A percentile compares a stretch with the other conserved stretches of the same genome.
phyloP scores from a whole-genome alignment of 495 filamentous ascomycete genomes.

The Xylaria intraflava region DNA sequence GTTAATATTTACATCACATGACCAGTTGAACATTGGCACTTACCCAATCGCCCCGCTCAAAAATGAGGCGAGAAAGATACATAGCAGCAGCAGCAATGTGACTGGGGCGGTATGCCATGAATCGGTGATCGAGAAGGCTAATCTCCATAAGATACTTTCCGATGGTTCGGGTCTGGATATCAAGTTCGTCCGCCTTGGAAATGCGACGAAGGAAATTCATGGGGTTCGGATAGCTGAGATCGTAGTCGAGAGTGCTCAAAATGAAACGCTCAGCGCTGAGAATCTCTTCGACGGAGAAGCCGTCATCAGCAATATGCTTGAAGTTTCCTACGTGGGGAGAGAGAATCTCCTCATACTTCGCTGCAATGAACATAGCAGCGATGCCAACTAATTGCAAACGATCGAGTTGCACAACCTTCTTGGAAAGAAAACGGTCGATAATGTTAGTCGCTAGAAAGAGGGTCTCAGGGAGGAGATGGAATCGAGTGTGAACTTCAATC shows the following conservation, averaged over 20 bases:
- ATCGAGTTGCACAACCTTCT: conserved; percentile 88
- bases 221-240: conserved; percentile 96
- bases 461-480: conserved; percentile 95
- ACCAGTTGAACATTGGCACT: conserved; percentile 24
- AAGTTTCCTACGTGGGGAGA: conserved; percentile 97
- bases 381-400: conserved; percentile 94
- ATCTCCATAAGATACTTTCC: conserved; percentile 99
- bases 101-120: conserved; percentile 80
- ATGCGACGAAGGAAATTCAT: conserved; percentile 99
- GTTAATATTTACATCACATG: conserved; percentile 18
- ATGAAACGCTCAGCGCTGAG: conserved; percentile 94
- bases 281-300: conserved; percentile 92
- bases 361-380: conserved; percentile 98
- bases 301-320: conserved; percentile 92
- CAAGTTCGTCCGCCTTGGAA: conserved; percentile 97
- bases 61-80: conserved; percentile 85
- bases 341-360: conserved; percentile 97
- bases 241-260: conserved; percentile 83
- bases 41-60: conserved; percentile 88
- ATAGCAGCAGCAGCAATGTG: conserved; percentile 87
- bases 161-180: conserved; percentile 92
- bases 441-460: conserved; percentile 96
- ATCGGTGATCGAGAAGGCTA: conserved; percentile 85
- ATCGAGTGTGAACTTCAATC: conserved; percentile 94
- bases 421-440: conserved; percentile 93